A percentile compares a stretch with the other conserved stretches of the same genome.
phyloP scores from a whole-genome alignment of 495 filamentous ascomycete genomes.

The Schizothecium vesticola region DNA sequence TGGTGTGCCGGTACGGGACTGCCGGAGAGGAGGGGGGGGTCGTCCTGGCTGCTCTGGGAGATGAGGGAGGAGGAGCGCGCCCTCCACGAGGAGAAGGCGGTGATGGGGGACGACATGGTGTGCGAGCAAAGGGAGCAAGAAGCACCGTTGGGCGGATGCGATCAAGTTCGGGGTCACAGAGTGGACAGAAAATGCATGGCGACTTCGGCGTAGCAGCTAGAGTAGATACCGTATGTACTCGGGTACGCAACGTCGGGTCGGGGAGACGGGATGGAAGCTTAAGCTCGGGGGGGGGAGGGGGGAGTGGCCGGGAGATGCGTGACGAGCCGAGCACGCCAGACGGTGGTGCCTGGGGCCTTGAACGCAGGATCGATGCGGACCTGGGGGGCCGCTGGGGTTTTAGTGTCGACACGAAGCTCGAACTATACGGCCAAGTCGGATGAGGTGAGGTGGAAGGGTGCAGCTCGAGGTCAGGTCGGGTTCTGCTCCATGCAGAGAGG shows the following conservation, averaged over 20 bases:
- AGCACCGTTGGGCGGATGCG: constrained; percentile 8
- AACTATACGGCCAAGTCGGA: not conserved
- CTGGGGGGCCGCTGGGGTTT: not conserved
- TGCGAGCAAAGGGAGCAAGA: not conserved
- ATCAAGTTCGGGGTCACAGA: constrained; percentile 1
- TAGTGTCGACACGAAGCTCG: not conserved
- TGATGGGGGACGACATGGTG: constrained; percentile 32
- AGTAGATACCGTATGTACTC: not conserved
- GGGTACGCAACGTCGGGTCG: not conserved
- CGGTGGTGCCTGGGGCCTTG: too few species aligned
- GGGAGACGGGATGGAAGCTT: not conserved
- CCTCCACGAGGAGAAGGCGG: constrained; percentile 37
- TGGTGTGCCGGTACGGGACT: constrained; percentile 12
- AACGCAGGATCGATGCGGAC: too few species aligned
- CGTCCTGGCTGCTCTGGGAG: constrained; percentile 30
- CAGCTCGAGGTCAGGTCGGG: not conserved
- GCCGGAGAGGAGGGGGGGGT: constrained; percentile 9
- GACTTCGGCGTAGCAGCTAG: constrained; percentile 4
- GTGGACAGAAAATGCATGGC: constrained; percentile 16
- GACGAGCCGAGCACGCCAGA: not conserved
- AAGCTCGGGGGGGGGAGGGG: not conserved
- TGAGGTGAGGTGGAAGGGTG: not conserved
- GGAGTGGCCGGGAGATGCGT: not conserved
- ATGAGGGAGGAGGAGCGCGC: constrained; percentile 28
- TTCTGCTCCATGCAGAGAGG: not conserved